Evolutionary conservation across 495 filamentous ascomycete species (phyloP).

Genomic region (Tuber umbilicatum): DNA sequence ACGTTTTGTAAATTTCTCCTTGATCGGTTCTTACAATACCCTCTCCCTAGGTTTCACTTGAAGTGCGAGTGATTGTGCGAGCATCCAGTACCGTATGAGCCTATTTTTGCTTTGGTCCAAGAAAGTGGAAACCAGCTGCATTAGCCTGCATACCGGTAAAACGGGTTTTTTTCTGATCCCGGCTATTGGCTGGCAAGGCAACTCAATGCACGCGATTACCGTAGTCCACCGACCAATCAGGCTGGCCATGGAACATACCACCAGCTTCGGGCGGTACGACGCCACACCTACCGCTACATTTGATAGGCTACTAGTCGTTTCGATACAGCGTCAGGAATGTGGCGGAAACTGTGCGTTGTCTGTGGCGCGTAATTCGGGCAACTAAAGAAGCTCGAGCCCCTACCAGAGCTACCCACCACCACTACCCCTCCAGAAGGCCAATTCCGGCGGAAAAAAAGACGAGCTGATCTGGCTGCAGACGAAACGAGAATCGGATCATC

Average conservation of each 20-base stretch:
- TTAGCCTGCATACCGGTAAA: not conserved
- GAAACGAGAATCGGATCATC: not conserved
- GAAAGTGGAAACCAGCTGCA: not conserved
- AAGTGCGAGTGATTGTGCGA: not conserved
- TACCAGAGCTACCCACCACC: constrained; percentile 35
- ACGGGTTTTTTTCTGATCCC: not conserved
- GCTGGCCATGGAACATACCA: not conserved
- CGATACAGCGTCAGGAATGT: not conserved
- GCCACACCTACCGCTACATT: not conserved
- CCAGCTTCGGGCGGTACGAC: not conserved
- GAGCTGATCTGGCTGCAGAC: not conserved
- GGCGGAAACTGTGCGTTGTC: constrained; percentile 38
- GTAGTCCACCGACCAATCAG: not conserved
- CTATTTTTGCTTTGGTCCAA: not conserved
- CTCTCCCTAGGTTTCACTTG: not conserved
- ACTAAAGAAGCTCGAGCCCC: constrained; percentile 31
- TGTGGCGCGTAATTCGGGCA: constrained; percentile 32
- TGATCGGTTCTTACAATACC: not conserved
- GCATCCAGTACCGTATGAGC: not conserved
- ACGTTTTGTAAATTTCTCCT: not conserved
- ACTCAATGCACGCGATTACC: not conserved
- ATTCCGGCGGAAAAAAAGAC: constrained; percentile 18
- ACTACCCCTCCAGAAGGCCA: constrained; percentile 35
- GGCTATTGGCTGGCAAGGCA: constrained; percentile 1
- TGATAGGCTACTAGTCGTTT: not conserved